Percentiles rank a stretch among this genome's conserved stretches.
Conservation (phyloP, 2,329 filamentous ascomycete species). For the Bipolaris sorokiniana region DNA sequence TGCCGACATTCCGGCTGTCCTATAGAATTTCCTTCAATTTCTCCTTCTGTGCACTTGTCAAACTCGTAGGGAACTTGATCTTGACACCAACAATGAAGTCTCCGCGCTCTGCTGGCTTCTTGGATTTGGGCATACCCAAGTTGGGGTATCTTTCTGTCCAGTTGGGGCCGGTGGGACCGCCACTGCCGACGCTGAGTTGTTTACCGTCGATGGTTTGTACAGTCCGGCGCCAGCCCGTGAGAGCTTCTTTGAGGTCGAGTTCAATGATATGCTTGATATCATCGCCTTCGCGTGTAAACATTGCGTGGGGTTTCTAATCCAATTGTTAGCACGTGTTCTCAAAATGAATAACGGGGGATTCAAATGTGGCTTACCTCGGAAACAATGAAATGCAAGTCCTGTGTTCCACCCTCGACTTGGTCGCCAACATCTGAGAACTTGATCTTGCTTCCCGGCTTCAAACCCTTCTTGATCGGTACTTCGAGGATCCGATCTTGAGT, state of each 20-base stretch:
- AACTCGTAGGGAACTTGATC: constrained; percentile 83
- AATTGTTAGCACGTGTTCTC: constrained; percentile 24
- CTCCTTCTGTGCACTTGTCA: constrained; percentile 80
- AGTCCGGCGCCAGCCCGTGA: constrained; percentile 93
- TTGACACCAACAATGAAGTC: constrained; percentile 90
- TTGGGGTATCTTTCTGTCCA: constrained; percentile 81
- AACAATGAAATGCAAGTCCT: constrained; percentile 94
- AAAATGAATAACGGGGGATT: not conserved
- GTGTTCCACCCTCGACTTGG: constrained; percentile 92
- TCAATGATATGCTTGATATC: constrained; percentile 81
- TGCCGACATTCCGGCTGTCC: constrained; percentile 6
- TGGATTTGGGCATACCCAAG: constrained; percentile 93
- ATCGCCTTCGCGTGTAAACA: constrained; percentile 86
- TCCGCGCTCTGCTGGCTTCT: constrained; percentile 82
- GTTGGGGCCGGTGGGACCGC: constrained; percentile 84
- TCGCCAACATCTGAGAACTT: constrained; percentile 98
- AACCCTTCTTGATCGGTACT: constrained; percentile 91
- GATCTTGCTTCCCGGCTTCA: constrained; percentile 98
- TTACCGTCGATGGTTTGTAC: constrained; percentile 92
- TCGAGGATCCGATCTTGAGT: constrained; percentile 89
- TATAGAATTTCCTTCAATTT: constrained; percentile 78
- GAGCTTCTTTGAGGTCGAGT: constrained; percentile 86
- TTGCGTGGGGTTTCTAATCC: constrained; percentile 78
- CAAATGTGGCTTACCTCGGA: constrained; percentile 73
- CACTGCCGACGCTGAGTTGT: constrained; percentile 77